Evolutionary conservation across 1,139 yeast genomes (phyloP).

Genomic region (Spencermartinsiella ligniputridi): DNA sequence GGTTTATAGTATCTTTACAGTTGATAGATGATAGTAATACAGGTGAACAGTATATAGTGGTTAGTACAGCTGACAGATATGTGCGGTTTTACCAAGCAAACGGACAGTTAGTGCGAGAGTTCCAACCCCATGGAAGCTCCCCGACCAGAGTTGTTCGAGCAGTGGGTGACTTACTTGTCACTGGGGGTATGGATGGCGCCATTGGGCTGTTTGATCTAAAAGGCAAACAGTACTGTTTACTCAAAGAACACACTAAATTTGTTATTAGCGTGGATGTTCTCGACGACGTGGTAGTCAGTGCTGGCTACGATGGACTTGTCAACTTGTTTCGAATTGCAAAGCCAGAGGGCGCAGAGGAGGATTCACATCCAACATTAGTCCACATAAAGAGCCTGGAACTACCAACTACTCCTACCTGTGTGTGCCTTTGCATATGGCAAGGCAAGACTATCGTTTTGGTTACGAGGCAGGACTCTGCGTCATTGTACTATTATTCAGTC

Average conservation of each 20-base stretch:
- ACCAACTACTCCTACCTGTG: constrained; percentile 13
- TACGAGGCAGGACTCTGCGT: constrained; percentile 59
- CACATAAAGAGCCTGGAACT: constrained; percentile 6
- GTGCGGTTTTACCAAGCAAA: constrained; percentile 19
- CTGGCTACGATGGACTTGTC: constrained; percentile 59
- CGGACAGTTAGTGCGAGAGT: constrained; percentile 15
- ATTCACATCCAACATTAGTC: constrained; percentile 28
- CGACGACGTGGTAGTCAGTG: constrained; percentile 44
- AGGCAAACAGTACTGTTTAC: constrained; percentile 14
- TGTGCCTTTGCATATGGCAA: constrained; percentile 19
- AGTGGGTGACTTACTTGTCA: constrained; percentile 14
- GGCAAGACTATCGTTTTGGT: constrained; percentile 41
- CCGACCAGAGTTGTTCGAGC: constrained; percentile 15
- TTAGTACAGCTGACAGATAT: constrained; percentile 23
- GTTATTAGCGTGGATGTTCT: constrained; percentile 38
- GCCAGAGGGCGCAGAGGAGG: constrained; percentile 14
- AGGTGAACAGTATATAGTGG: constrained; percentile 13
- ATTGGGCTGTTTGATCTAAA: constrained; percentile 14
- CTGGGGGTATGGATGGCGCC: constrained; percentile 36
- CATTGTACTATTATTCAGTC: constrained; percentile 43
- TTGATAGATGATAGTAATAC: not conserved
- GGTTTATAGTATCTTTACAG: not conserved
- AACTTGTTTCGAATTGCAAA: constrained; percentile 32
- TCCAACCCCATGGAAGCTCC: constrained; percentile 22
- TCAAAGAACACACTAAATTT: constrained; percentile 41